These are phyloP conservation scores for Pestalotiopsis fici DNA, from an alignment of 2,329 filamentous ascomycete genomes.

Conservation along the genomic window DNA sequence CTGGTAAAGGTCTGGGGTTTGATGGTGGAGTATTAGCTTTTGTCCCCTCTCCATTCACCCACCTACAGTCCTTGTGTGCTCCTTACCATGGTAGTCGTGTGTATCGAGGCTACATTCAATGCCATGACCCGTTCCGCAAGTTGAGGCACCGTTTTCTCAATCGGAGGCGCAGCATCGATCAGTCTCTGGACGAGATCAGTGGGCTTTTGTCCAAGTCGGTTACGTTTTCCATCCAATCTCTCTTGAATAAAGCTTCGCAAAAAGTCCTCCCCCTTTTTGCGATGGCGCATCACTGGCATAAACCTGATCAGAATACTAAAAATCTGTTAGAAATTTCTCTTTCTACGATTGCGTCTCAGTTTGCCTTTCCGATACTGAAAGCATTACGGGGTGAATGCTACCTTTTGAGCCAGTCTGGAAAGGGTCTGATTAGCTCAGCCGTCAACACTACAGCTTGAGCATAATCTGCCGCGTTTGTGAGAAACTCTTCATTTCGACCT, in stretches of 20 bases:
- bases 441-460: conserved; percentile 10
- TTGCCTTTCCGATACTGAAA: neutral
- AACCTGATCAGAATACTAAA: conserved; percentile 5
- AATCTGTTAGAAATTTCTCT: neutral
- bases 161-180: conserved; percentile 11
- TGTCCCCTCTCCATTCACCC: neutral
- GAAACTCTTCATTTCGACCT: conserved; percentile 13
- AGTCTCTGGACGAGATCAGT: conserved; percentile 10
- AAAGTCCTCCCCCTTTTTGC: conserved; percentile 8
- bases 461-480: conserved; percentile 5
- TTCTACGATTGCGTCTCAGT: neutral
- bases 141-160: conserved; percentile 9
- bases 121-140: conserved; percentile 12
- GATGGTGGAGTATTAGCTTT: neutral
- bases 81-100: conserved; percentile 9
- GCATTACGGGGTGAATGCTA: neutral
- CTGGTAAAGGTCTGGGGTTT: conserved; percentile 3
- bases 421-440: conserved; percentile 9
- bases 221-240: conserved; percentile 5
- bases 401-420: conserved; percentile 11
- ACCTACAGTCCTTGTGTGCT: too few relatives aligned
- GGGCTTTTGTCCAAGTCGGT: conserved; percentile 7
- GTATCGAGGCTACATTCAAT: conserved; percentile 11
- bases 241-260: conserved; percentile 2
- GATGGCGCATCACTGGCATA: conserved; percentile 7